These are phyloP conservation scores for Cytospora piceae DNA, from an alignment of 2,329 filamentous ascomycete species.

Conservation along the genomic window DNA sequence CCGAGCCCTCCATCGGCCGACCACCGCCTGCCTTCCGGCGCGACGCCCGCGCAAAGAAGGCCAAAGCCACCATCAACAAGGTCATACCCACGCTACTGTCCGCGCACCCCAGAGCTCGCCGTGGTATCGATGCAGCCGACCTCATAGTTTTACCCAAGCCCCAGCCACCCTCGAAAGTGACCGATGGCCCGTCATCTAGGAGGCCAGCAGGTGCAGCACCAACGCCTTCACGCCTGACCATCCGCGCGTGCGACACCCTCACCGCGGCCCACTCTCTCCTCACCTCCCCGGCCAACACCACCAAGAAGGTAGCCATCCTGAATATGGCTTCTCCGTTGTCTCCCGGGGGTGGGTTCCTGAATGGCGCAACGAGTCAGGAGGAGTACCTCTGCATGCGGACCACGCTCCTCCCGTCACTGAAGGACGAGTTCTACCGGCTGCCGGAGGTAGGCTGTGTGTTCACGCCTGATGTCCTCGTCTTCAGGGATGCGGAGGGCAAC, in stretches of 20 bases:
- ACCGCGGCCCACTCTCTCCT: conserved; percentile 16
- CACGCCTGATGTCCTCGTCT: conserved; percentile 63
- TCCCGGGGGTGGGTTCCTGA: conserved; percentile 64
- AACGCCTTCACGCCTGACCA: neutral
- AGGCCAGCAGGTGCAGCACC: no score
- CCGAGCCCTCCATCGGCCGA: conserved; percentile 22
- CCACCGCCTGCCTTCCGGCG: conserved; percentile 22
- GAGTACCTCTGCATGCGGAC: conserved; percentile 65
- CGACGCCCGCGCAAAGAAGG: conserved; percentile 52
- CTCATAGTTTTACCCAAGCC: conserved; percentile 45
- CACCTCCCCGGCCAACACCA: conserved; percentile 4
- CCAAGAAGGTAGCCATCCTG: conserved; percentile 13
- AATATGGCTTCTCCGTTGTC: conserved; percentile 53
- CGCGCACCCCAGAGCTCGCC: conserved; percentile 57
- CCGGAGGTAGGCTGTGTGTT: conserved; percentile 61
- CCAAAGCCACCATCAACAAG: conserved; percentile 61
- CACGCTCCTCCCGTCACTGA: conserved; percentile 61
- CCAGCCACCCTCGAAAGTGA: neutral
- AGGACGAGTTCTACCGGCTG: conserved; percentile 62
- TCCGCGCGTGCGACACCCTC: conserved; percentile 23
- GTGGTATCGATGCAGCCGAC: conserved; percentile 56
- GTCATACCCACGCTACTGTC: conserved; percentile 60
- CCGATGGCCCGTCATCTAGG: neutral
- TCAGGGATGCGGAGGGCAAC: conserved; percentile 42
- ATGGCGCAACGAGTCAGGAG: conserved; percentile 63